Conservation (phyloP, 148 eudicot species). For the Dianthus caryophyllus region DNA sequence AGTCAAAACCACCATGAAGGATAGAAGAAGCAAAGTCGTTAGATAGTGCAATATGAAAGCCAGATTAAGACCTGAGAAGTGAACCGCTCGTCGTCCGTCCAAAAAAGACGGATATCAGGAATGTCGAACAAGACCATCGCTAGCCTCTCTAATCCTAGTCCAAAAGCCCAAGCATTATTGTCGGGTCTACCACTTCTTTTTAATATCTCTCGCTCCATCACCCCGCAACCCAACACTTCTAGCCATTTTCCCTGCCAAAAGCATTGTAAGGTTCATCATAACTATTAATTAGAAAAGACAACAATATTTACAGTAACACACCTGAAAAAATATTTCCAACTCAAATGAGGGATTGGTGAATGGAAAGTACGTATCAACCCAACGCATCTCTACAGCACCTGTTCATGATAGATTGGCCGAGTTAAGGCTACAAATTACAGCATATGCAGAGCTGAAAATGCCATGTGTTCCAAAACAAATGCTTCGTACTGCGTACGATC, state of each 20-base stretch:
- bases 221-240: constrained; percentile 98
- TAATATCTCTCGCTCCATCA: constrained; percentile 88
- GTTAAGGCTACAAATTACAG: background rate
- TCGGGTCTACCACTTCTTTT: constrained; percentile 63
- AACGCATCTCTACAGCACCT: constrained; percentile 99
- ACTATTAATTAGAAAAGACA: background rate
- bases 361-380: constrained; percentile 98
- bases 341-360: constrained; percentile 94
- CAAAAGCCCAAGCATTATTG: constrained; percentile 97
- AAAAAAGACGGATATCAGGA: constrained; percentile 95
- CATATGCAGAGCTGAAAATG: background rate
- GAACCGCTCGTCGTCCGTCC: constrained; percentile 84
- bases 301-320: constrained; percentile 18
- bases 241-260: constrained; percentile 82
- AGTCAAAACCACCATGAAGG: background rate
- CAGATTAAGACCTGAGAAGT: constrained; percentile 61
- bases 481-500: background rate
- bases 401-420: constrained; percentile 14
- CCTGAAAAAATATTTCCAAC: constrained; percentile 96
- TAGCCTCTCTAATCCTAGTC: constrained; percentile 92
- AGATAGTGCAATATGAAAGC: background rate
- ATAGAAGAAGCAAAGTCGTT: constrained; percentile 2
- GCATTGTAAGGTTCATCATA: background rate
- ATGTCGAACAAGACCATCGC: constrained; percentile 96
- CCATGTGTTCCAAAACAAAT: background rate